Conservation (phyloP, 768 basidiomycete genomes). For the Lanmaoa rubissima region DNA sequence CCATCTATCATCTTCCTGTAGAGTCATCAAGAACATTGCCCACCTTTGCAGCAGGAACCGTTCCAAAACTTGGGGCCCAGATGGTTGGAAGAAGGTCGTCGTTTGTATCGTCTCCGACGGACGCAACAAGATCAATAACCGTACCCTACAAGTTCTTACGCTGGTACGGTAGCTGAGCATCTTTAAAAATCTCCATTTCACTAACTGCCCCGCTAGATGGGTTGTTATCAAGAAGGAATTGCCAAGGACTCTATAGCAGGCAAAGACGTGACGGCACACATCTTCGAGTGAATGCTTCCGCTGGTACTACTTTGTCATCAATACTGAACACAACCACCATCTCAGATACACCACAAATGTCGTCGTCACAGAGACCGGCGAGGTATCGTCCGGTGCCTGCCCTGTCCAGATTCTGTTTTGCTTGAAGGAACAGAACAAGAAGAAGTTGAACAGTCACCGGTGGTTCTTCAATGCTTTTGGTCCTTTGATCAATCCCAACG, state of each 20-base stretch:
- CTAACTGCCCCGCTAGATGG: constrained; percentile 53
- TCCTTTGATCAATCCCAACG: constrained; percentile 82
- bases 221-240: constrained; percentile 85
- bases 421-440: constrained; percentile 94
- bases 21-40: constrained; percentile 84
- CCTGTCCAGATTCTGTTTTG: constrained; percentile 89
- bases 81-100: constrained; percentile 89
- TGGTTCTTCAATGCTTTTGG: constrained; percentile 99
- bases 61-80: constrained; percentile 82
- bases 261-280: constrained; percentile 91
- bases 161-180: constrained; percentile 47
- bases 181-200: not conserved
- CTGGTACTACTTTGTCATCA: not conserved
- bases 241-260: constrained; percentile 86
- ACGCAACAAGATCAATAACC: constrained; percentile 82
- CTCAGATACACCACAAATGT: constrained; percentile 74
- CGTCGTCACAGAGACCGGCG: constrained; percentile 74
- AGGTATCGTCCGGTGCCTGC: constrained; percentile 72
- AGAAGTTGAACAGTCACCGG: constrained; percentile 92
- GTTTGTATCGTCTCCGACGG: constrained; percentile 88
- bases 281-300: constrained; percentile 72
- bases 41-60: constrained; percentile 68
- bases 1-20: constrained; percentile 27
- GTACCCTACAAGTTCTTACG: constrained; percentile 85
- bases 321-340: not conserved